phyloP scores from a whole-genome alignment of 2,329 filamentous ascomycete genomes.

The Fusarium torulosum region DNA sequence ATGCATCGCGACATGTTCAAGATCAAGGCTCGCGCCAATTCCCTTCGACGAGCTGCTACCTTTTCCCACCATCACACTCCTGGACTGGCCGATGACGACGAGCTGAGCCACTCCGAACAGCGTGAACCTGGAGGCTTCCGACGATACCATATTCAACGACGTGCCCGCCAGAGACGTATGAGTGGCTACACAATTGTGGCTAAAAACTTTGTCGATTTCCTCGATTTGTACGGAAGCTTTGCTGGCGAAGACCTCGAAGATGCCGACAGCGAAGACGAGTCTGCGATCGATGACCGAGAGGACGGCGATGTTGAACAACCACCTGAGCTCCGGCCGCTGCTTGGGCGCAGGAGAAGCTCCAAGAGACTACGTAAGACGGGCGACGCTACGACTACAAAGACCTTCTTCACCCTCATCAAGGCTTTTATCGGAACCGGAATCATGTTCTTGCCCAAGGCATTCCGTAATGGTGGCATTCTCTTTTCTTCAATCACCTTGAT shows the following conservation, averaged over 20 bases:
- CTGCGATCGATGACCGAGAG: constrained; percentile 64
- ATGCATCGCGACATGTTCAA: constrained; percentile 84
- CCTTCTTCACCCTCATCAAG: constrained; percentile 83
- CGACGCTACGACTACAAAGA: constrained; percentile 76
- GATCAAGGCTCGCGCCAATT: constrained; percentile 69
- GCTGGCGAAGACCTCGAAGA: constrained; percentile 77
- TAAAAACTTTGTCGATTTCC: constrained; percentile 78
- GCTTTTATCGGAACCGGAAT: constrained; percentile 85
- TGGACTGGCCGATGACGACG: constrained; percentile 48
- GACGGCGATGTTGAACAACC: constrained; percentile 58
- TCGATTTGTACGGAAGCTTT: constrained; percentile 81
- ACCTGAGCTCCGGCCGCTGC: constrained; percentile 70
- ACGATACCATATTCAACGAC: constrained; percentile 56
- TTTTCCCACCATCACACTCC: constrained; percentile 69
- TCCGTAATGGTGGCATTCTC: constrained; percentile 80
- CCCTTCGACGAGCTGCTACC: constrained; percentile 71
- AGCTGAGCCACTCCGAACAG: constrained; percentile 55
- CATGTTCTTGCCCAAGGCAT: constrained; percentile 85
- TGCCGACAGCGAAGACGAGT: constrained; percentile 68
- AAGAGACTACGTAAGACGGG: constrained; percentile 61
- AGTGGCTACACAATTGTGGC: constrained; percentile 66
- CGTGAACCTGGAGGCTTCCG: constrained; percentile 63
- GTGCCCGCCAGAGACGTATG: constrained; percentile 56
- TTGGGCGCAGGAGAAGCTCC: constrained; percentile 63
- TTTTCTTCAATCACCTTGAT: constrained; percentile 79